Evolutionary conservation across 78 protist genomes (phyloP), one percentile per base, ranked within the genome.

Genomic region (Chrysochromulina parva): DNA sequence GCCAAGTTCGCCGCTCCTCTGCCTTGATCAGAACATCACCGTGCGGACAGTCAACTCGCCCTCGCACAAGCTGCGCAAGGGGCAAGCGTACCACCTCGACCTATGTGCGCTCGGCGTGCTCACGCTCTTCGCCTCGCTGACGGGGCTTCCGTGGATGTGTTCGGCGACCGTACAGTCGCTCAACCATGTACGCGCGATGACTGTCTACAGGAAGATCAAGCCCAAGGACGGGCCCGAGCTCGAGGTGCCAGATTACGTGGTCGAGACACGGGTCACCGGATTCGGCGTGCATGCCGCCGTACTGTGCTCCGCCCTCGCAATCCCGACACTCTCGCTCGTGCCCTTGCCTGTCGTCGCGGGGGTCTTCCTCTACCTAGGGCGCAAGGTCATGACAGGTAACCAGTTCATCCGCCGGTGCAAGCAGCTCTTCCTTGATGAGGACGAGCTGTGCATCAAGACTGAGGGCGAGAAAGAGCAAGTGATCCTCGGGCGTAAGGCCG

Each of bases 81-180:
- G 82, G 11, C 26, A 53, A 3, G 82, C 82, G 55, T 74, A 74
- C 55, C 82, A 74, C 82, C 82, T 74, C 82, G 82, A 74, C 55
- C 82, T 74, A 7, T n/a, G 9, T n/a, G 82, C 57, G 16, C 82
- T 74, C 55, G 53, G 38, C 57, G 57, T 74, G 17, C 57, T 74
- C 57, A 74, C 50, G 4, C 57, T 53, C 82, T 22, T 11, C 53
- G 17, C 82, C 53, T 74, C 82, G 28, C n/a, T 74, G 57, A 48
- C 57, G 57, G 82, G 82, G 55, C 55, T 74, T 19, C 82, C 82
- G 82, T 74, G 82, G 82, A 74, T 74, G 82, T 74, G 82, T 55
- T 69, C 78, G 24, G 78, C 78, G 13, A n/a, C 78, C 54, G 78
- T n/a, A 3, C n/a, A 69, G 78, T 69, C 78, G 78, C 78, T 69